Conservation (phyloP, 208 protist genomes). For the Jaenimonas drosophilae region DNA sequence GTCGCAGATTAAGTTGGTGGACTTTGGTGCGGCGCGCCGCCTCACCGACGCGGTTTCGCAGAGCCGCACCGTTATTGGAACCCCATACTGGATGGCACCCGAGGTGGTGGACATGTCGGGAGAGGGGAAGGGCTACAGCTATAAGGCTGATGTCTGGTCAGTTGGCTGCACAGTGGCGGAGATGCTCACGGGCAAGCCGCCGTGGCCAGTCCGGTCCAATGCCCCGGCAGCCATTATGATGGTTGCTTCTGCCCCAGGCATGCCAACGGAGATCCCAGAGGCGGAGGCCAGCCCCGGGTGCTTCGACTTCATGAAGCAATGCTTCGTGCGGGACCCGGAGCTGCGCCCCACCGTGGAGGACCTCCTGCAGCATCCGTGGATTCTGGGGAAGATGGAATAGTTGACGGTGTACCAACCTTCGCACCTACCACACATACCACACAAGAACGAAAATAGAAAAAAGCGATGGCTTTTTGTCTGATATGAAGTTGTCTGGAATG, state of each 20-base stretch:
- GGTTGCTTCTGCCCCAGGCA: slow-evolving; percentile 68
- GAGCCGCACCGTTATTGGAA: slow-evolving; percentile 85
- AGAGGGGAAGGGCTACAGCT: slow-evolving; percentile 64
- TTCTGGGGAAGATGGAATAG: slow-evolving; percentile 56
- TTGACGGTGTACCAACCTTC: too few species aligned
- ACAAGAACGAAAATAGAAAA: not conserved
- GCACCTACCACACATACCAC: not conserved
- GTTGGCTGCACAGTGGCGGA: slow-evolving; percentile 89
- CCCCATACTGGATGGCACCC: slow-evolving; percentile 92
- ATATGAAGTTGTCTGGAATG: not conserved
- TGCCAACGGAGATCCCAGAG: slow-evolving; percentile 76
- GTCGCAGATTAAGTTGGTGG: slow-evolving; percentile 85
- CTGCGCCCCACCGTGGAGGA: slow-evolving; percentile 79
- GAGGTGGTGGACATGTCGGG: slow-evolving; percentile 75
- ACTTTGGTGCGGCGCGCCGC: slow-evolving; percentile 82
- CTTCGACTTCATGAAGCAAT: slow-evolving; percentile 75
- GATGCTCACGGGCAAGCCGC: slow-evolving; percentile 89
- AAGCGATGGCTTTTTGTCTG: not conserved
- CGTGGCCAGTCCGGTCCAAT: slow-evolving; percentile 75
- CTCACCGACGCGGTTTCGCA: slow-evolving; percentile 77
- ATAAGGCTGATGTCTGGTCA: slow-evolving; percentile 92
- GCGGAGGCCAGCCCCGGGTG: slow-evolving; percentile 69
- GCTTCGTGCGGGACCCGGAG: slow-evolving; percentile 66
- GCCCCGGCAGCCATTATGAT: slow-evolving; percentile 82
- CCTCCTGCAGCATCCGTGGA: slow-evolving; percentile 82